Evolutionary conservation across 495 filamentous ascomycete genomes (phyloP), one percentile per base, ranked within the genome.

Genomic region (Letharia lupina): DNA sequence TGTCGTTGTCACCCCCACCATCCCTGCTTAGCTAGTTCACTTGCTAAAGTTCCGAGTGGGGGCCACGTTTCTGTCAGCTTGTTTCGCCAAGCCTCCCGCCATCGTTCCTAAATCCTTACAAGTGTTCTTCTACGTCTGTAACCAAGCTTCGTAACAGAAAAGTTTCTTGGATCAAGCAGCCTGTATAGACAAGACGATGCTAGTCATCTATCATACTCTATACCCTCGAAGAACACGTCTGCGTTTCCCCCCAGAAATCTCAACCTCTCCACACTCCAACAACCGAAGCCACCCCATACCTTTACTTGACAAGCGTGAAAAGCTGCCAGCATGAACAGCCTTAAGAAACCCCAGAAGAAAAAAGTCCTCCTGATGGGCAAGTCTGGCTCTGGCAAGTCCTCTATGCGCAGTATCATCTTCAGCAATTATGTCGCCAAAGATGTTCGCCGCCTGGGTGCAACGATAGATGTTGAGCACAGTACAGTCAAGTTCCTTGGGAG

Each of bases 401-500:
- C 91, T 60, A 98, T 98, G 94, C 85, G 95, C 62, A 92, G 88
- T 64, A 98, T 98, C 71, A 95, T 98, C 70, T 98, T 98, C 78
- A 93, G 88, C 79, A 98, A 98, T 76, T 97, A 96, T 70, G 89
- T 97, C 60, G 94, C 95, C 47, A 93, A 93, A 72, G 95, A 98
- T 80, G 96, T 96, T 8, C 87, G 94, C 37, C 81, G 94, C 40
- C 78, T 98, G 67, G 94, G 93, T 59, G 94, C 94, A n/a, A 98
- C 94, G 6, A 97, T 98, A 73, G 94, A 98, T 75, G 93, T 98
- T 60, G 94, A 98, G 79, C 89, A 97, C 69, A 96, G 91, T 57
- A 91, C 96, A 77, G 91, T 98, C 77, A 93, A 95, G 76, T 98
- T 98, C 77, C 87, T 98, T 75, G 94, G 94, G 39, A 98, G 97